Conservation (phyloP, 1,284 basidiomycete species). For the Chiua sp. region DNA sequence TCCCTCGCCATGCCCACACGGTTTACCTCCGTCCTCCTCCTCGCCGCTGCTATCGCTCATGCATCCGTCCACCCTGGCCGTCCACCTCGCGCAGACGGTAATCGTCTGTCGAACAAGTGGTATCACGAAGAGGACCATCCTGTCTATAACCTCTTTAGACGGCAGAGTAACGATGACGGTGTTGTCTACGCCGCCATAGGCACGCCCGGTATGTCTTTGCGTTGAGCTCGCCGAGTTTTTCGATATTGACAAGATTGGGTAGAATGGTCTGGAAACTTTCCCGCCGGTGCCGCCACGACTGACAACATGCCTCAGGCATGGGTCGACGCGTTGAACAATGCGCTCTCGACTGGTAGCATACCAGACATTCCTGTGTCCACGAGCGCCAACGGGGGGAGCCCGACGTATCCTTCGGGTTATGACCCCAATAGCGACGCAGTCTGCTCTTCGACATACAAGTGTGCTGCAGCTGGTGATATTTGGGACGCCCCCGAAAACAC, state of each 20-base stretch:
- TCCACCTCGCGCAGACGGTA: constrained; percentile 30
- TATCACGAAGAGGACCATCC: constrained; percentile 61
- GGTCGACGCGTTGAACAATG: constrained; percentile 68
- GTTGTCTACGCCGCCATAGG: constrained; percentile 58
- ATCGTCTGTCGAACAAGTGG: constrained; percentile 54
- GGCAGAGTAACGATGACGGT: constrained; percentile 49
- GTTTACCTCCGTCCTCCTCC: constrained; percentile 42
- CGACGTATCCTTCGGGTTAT: constrained; percentile 58
- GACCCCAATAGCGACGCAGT: constrained; percentile 58
- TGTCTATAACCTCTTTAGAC: constrained; percentile 63
- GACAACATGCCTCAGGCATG: constrained; percentile 62
- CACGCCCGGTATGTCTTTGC: constrained; percentile 51
- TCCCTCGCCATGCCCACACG: constrained; percentile 30
- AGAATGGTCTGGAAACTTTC: constrained; percentile 69
- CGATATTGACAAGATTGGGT: constrained; percentile 1
- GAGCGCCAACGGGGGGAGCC: constrained; percentile 46
- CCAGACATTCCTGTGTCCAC: constrained; percentile 66
- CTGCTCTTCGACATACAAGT: constrained; percentile 74
- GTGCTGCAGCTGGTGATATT: constrained; percentile 60
- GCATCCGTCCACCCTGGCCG: constrained; percentile 34
- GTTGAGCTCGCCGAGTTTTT: background rate
- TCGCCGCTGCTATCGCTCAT: constrained; percentile 41
- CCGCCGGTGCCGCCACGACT: constrained; percentile 48
- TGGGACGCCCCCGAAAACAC: constrained; percentile 73
- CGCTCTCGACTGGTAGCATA: constrained; percentile 72